These are phyloP conservation scores for Beauveria pseudobassiana DNA, from an alignment of 2,329 filamentous ascomycete genomes.

Conservation along the genomic window DNA sequence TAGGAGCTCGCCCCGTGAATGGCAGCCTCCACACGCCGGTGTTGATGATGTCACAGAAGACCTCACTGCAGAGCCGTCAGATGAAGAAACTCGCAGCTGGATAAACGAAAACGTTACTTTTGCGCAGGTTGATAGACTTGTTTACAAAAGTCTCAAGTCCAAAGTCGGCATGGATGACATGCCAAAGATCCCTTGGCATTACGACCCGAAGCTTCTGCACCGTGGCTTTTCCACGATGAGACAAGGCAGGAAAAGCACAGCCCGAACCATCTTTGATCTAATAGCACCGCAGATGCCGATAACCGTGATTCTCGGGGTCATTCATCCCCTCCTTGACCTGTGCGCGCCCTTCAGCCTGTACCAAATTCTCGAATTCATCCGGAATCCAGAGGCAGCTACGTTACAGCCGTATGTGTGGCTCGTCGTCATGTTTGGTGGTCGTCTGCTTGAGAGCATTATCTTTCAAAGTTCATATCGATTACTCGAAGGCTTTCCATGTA, in stretches of 20 bases:
- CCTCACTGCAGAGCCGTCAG: slow-evolving; percentile 31
- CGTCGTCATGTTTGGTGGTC: slow-evolving; percentile 43
- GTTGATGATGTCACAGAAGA: slow-evolving; percentile 30
- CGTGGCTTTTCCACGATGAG: neutral
- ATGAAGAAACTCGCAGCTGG: slow-evolving; percentile 48
- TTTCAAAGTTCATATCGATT: slow-evolving; percentile 50
- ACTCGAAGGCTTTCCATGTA: slow-evolving; percentile 48
- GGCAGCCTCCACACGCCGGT: slow-evolving; percentile 36
- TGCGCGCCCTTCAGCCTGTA: slow-evolving; percentile 47
- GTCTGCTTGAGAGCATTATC: slow-evolving; percentile 36
- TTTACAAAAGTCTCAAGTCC: slow-evolving; percentile 34
- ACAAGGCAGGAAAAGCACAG: slow-evolving; percentile 22
- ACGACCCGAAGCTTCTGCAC: slow-evolving; percentile 1
- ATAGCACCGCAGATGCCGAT: slow-evolving; percentile 32
- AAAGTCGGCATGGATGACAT: slow-evolving; percentile 40
- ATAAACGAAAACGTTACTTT: slow-evolving; percentile 43
- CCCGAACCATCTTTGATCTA: slow-evolving; percentile 36
- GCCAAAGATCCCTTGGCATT: slow-evolving; percentile 43
- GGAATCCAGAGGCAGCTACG: slow-evolving; percentile 33
- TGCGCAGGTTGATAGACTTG: slow-evolving; percentile 15
- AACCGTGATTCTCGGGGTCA: slow-evolving; percentile 35
- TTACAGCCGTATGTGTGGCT: slow-evolving; percentile 47
- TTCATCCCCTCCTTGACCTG: slow-evolving; percentile 36
- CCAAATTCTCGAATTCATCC: slow-evolving; percentile 43
- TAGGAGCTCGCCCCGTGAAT: slow-evolving; percentile 41